Evolutionary conservation across 1,284 basidiomycete genomes (phyloP).

Genomic region (Irpex lacteus): DNA sequence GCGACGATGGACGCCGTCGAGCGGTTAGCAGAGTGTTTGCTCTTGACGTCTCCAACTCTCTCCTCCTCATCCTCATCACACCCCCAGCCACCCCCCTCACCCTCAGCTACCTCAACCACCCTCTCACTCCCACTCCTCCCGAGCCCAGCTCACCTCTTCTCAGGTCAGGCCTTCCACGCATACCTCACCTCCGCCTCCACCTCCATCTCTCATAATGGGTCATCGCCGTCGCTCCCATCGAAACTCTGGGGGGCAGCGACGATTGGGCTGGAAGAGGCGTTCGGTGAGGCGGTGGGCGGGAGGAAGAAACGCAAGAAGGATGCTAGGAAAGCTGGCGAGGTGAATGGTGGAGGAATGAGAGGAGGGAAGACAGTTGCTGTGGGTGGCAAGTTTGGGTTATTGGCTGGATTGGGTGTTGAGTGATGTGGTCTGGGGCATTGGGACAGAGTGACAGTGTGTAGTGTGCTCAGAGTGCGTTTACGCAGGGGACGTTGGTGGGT

Average conservation of each 20-base stretch:
- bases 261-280: slow-evolving; percentile 47
- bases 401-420: not conserved
- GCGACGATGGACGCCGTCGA: slow-evolving; percentile 58
- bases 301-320: slow-evolving; percentile 38
- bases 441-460: too few relatives aligned
- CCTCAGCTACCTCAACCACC: too few relatives aligned
- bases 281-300: slow-evolving; percentile 34
- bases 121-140: slow-evolving; percentile 36
- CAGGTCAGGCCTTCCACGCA: slow-evolving; percentile 56
- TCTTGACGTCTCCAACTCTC: slow-evolving; percentile 23
- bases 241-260: slow-evolving; percentile 47
- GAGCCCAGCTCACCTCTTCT: slow-evolving; percentile 46
- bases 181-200: slow-evolving; percentile 40
- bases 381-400: slow-evolving; percentile 13
- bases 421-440: too few relatives aligned
- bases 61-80: not conserved
- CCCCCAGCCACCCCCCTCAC: too few relatives aligned
- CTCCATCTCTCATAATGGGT: slow-evolving; percentile 18
- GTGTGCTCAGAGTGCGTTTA: too few relatives aligned
- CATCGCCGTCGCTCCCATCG: slow-evolving; percentile 2
- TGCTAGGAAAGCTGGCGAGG: not conserved
- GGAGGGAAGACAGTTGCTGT: not conserved
- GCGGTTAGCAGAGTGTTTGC: slow-evolving; percentile 56
- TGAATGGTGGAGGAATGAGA: not conserved
- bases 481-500: too few relatives aligned